Percentiles rank a stretch among this genome's conserved stretches.
phyloP scores from a whole-genome alignment of 352 stramenopile genomes.

The Phytophthora hibernalis region DNA sequence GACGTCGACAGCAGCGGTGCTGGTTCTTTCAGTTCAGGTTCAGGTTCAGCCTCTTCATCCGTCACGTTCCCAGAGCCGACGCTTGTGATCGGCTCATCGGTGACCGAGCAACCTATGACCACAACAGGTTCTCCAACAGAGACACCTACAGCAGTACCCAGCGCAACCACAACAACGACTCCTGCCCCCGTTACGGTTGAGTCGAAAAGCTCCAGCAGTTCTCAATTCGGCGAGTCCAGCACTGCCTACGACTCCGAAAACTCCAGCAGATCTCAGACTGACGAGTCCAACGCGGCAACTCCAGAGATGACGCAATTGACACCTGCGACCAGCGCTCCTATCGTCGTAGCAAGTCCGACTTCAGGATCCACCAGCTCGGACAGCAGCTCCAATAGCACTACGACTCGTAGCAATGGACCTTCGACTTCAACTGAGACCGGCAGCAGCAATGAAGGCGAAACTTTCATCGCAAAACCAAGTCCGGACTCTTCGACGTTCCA shows the following conservation, averaged over 20 bases:
- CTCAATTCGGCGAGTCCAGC: neutral
- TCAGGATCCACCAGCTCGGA: neutral
- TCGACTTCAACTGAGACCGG: neutral
- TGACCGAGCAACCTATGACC: neutral
- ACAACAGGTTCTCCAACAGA: conserved; percentile 4
- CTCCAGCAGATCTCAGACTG: conserved; percentile 2
- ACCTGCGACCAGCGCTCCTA: neutral
- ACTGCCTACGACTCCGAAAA: neutral
- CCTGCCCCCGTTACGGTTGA: neutral
- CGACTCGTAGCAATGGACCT: conserved; percentile 1
- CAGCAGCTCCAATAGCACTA: neutral
- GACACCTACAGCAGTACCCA: conserved; percentile 1
- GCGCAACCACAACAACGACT: neutral
- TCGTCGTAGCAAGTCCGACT: neutral
- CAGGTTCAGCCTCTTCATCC: conserved; percentile 4
- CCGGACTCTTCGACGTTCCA: conserved; percentile 57
- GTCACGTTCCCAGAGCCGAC: conserved; percentile 6
- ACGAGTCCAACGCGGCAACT: conserved; percentile 12
- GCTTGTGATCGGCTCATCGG: neutral
- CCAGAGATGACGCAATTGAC: conserved; percentile 7
- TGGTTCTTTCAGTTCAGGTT: conserved; percentile 6
- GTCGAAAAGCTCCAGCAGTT: neutral
- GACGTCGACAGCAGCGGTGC: neutral
- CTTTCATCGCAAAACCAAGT: conserved; percentile 42
- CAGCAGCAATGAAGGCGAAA: conserved; percentile 10